Base-by-base conservation (phyloP, 164 flowering plant species). In the Berberis vulgaris region DNA sequence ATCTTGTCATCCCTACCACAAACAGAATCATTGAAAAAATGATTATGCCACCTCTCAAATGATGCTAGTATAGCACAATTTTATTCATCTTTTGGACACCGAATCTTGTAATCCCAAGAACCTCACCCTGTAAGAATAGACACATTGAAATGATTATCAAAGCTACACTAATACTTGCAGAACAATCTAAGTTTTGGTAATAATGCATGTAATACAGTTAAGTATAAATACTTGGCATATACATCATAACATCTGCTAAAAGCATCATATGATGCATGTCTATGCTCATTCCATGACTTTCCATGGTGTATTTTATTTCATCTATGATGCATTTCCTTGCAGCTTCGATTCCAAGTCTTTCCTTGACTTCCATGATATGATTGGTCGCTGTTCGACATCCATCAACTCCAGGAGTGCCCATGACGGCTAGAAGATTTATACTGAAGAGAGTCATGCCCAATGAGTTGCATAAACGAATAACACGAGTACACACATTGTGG, bases 241-340 rank as follows among this genome's bases (percentile, higher is more conserved):
- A 86, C 63, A 97, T 94, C 99, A 94, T 94, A 55, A 86, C 45
- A 81, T 94, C 97, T 55, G 88, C 99, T 55, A 94, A 75, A 74
- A 94, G 97, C 96, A 85, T 91, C 99, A 94, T 94, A 64, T 94
- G 99, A 3, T 97, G 91, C 43, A 78, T 74, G 66, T 94, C 99
- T 60, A 94, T 89, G 74, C 81, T 84, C 97, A 94, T 94, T 59
- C 89, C 89, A 71, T 94, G 95, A 61, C 69, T 67, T 67, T 59
- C 58, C 96, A 94, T 91, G n/a, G 85, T 84, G 46, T 71, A 67
- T 43, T 83, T 68, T 71, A 94, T 91, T 78, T 94, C 94, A 55
- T 82, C 78, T 53, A 89, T 87, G 39, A 94, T 94, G 49, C 77
- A 71, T 42, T 41, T 76, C 70, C 98, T 84, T 63, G 97, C 96